A percentile compares a stretch with the other conserved stretches of the same genome.
These are phyloP conservation scores for Kodamaea sagamina DNA, from an alignment of 805 yeast species.

Conservation along the genomic window DNA sequence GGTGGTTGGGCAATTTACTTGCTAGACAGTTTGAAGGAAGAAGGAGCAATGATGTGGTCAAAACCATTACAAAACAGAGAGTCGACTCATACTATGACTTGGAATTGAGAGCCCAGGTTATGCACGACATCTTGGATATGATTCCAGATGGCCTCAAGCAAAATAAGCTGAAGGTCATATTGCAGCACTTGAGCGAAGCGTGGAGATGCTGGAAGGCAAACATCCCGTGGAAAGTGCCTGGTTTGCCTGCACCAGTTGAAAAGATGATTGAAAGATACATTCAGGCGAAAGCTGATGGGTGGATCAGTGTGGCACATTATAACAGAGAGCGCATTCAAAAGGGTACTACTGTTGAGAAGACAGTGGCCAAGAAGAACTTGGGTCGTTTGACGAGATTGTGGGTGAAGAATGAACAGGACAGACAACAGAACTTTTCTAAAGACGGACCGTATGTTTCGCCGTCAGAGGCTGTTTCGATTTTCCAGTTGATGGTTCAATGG, in stretches of 20 bases:
- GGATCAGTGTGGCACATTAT: conserved; percentile 91
- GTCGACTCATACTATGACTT: conserved; percentile 93
- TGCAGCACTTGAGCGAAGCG: conserved; percentile 95
- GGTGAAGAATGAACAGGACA: conserved; percentile 88
- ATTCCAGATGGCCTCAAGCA: conserved; percentile 93
- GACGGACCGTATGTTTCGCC: conserved; percentile 88
- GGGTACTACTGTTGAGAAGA: conserved; percentile 93
- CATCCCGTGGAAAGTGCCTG: conserved; percentile 97
- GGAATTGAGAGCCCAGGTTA: conserved; percentile 88
- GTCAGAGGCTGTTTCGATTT: conserved; percentile 84
- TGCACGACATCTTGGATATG: conserved; percentile 96
- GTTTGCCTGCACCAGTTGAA: conserved; percentile 88
- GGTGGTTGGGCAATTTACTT: conserved; percentile 91
- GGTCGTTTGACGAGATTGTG: conserved; percentile 91
- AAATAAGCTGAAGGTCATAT: conserved; percentile 78
- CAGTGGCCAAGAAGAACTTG: conserved; percentile 88
- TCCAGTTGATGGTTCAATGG: conserved; percentile 89
- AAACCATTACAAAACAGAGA: conserved; percentile 93
- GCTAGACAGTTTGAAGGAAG: conserved; percentile 97
- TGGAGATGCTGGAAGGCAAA: conserved; percentile 99
- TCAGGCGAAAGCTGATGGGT: conserved; percentile 94
- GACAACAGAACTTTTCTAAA: conserved; percentile 75
- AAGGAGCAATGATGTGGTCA: conserved; percentile 85
- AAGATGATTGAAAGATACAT: conserved; percentile 85
- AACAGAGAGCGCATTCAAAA: conserved; percentile 85